Percentiles rank a stretch among this genome's conserved stretches.
Conservation (phyloP, 257 asterid species). For the Capsicum chinense region DNA sequence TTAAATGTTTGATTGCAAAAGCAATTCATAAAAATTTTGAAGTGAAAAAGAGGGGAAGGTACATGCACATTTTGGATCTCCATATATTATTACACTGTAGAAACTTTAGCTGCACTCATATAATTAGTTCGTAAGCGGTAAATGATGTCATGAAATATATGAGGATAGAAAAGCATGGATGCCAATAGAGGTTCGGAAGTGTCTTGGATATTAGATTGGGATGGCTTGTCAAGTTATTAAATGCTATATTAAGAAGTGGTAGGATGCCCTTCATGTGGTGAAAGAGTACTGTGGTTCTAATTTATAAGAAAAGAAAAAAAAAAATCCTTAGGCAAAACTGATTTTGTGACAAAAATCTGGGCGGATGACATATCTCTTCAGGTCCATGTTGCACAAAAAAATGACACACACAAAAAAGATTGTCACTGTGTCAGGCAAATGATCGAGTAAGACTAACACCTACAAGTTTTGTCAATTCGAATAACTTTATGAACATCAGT, state of each 20-base stretch:
- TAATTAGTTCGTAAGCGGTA: not conserved
- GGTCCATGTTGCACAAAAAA: not conserved
- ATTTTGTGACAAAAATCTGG: not conserved
- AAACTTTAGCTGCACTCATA: not conserved
- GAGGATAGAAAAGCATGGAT: not conserved
- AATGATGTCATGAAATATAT: not conserved
- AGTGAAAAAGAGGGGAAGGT: not conserved
- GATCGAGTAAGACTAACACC: not conserved
- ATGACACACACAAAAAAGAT: not conserved
- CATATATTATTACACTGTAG: not conserved
- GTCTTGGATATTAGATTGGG: not conserved
- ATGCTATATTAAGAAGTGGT: not conserved
- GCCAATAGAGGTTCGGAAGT: not conserved
- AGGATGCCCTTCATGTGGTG: not conserved
- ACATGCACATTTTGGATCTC: conserved; percentile 1
- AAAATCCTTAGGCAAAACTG: not conserved
- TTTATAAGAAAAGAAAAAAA: not conserved
- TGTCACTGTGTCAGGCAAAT: not conserved
- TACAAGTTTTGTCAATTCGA: not conserved
- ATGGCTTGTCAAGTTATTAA: not conserved
- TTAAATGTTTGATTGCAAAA: conserved; percentile 1
- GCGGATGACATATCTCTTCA: not conserved
- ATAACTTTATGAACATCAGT: not conserved
- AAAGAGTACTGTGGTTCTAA: not conserved
- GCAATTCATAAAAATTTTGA: not conserved